A percentile compares a stretch with the other conserved stretches of the same genome.
phyloP scores from a whole-genome alignment of 305 asterid species.

The Plantago coronopus region DNA sequence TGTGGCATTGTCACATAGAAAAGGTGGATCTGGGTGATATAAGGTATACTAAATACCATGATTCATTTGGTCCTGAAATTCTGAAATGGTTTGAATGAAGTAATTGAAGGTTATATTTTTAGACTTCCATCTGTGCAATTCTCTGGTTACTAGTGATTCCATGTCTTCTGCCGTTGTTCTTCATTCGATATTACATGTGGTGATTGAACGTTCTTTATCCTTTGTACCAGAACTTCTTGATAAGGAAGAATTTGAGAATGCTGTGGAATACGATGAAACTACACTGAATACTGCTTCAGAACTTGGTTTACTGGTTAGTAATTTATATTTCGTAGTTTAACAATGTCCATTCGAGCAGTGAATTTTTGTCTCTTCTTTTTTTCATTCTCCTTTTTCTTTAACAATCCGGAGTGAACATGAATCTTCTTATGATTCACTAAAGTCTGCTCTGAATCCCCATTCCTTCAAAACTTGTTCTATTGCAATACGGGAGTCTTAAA shows the following conservation, averaged over 20 bases:
- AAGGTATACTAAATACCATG: not conserved
- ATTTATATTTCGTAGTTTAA: slow-evolving; percentile 17
- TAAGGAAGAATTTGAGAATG: slow-evolving; percentile 53
- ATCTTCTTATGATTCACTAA: no score
- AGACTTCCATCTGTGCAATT: no score
- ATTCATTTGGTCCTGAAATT: not conserved
- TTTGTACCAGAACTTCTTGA: slow-evolving; percentile 50
- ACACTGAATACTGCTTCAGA: slow-evolving; percentile 37
- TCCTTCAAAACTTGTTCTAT: no score
- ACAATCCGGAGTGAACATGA: no score
- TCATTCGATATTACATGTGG: slow-evolving; percentile 2
- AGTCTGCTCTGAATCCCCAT: no score
- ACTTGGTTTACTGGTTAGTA: slow-evolving; percentile 70
- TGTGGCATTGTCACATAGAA: not conserved
- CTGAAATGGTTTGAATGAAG: not conserved
- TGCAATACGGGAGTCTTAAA: no score
- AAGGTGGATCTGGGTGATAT: not conserved
- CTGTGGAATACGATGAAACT: slow-evolving; percentile 47
- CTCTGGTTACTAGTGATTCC: not conserved
- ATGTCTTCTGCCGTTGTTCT: not conserved
- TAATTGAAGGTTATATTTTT: not conserved
- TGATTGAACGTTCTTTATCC: not conserved
- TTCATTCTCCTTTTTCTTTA: not conserved
- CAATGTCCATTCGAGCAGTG: slow-evolving; percentile 1
- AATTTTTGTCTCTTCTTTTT: not conserved